Evolutionary conservation across 108 stramenopile genomes (phyloP).

Genomic region (Mayamaea pseudoterrestris): DNA sequence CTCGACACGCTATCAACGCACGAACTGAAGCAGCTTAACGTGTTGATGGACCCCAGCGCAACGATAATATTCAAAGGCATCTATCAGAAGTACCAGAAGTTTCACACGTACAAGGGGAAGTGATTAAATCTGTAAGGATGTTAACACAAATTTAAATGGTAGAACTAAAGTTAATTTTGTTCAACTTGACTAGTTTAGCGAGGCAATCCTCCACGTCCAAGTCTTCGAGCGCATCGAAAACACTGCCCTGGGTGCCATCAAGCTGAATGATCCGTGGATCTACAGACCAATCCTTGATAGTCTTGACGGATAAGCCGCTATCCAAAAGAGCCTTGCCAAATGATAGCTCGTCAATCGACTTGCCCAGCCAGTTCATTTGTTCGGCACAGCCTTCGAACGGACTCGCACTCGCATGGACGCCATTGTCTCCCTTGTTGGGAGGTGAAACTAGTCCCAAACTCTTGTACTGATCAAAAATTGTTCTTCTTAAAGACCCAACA

Average conservation of each 20-base stretch:
- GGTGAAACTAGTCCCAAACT: constrained; percentile 47
- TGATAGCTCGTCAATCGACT: constrained; percentile 38
- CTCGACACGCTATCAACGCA: constrained; percentile 60
- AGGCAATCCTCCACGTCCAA: constrained; percentile 75
- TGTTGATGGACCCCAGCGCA: constrained; percentile 42
- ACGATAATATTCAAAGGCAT: constrained; percentile 51
- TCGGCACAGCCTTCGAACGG: constrained; percentile 92
- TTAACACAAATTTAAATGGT: not conserved
- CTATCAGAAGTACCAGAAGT: constrained; percentile 54
- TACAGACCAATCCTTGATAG: constrained; percentile 61
- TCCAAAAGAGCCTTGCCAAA: constrained; percentile 70
- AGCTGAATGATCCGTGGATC: constrained; percentile 66
- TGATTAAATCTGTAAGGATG: constrained; percentile 8
- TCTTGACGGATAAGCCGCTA: constrained; percentile 51
- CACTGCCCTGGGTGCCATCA: constrained; percentile 50
- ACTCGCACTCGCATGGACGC: constrained; percentile 84
- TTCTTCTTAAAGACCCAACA: constrained; percentile 56
- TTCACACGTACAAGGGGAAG: constrained; percentile 64
- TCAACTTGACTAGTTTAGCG: constrained; percentile 45
- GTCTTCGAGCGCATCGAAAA: constrained; percentile 81
- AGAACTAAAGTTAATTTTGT: constrained; percentile 15
- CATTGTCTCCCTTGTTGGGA: constrained; percentile 88
- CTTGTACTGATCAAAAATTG: constrained; percentile 58
- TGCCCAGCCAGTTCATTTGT: constrained; percentile 70
- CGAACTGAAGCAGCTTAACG: constrained; percentile 58